Evolutionary conservation across 371 early-diverging fungal genomes (phyloP), one percentile per base, ranked within the genome.

Genomic region (Sporodiniella umbellata): DNA sequence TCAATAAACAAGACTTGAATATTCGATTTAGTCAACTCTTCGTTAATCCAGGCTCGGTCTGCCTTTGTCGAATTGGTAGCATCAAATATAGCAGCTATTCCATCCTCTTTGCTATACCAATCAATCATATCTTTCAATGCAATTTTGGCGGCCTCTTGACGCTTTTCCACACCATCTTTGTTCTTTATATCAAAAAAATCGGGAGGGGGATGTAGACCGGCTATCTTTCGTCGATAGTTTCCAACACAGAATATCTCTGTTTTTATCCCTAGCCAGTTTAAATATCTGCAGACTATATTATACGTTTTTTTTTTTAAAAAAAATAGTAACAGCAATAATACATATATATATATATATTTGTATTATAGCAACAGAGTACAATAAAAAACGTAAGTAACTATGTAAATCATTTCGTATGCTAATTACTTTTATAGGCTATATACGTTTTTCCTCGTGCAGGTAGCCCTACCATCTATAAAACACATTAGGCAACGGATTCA

Each of bases 1-100:
- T 99, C 99, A 48, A 96, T 87, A 61, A 97, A 99, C 71, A 99
- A 83, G 4, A 94, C 92, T 50, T 93, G 87, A 42, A 95, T 80
- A 53, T 83, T 79, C 17, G 81, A 72, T 53, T 79, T 72, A 26
- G 78, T 68, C 59, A 90, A 85, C 40, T 43, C 54, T 8, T 87
- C 78, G 30, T 86, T 62, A 23, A 97, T 73, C 77, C 83, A 78
- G 35, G 75, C 63, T 58, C 99, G 75, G 44, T 95, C 77, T 38
- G 83, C 85, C n/a, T 67, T 78, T 0, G 97, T 95, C 11, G 94
- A 89, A 64, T 99, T 98, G 11, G 97, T 97, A 17, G 96, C 99
- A 64, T 99, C 99, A 59, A 96, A 95, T 15, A 96, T 81, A 11
- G 90, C 98, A 14, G 95, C 92, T 2, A 77, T 78, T 7, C 85